A percentile compares a stretch with the other conserved stretches of the same genome.
These are phyloP conservation scores for Cornus suecica DNA, from an alignment of 148 eudicot species.

Conservation along the genomic window DNA sequence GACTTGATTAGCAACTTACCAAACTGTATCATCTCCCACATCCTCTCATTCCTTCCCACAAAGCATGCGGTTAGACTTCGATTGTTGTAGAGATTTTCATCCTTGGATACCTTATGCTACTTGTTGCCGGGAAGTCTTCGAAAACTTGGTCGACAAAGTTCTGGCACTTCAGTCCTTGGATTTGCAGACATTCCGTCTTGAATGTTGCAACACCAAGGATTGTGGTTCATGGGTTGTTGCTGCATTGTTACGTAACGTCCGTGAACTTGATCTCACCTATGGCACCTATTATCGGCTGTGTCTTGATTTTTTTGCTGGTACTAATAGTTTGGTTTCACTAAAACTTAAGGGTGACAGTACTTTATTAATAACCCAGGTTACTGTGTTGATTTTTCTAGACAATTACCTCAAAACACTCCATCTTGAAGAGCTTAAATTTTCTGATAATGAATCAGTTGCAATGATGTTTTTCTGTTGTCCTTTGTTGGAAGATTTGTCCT, in stretches of 20 bases:
- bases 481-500: slow-evolving; percentile 20
- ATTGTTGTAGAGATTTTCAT: not conserved
- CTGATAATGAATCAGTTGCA: slow-evolving; percentile 1
- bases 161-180: not conserved
- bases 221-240: slow-evolving; percentile 15
- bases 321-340: no score
- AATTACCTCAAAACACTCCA: slow-evolving; percentile 10
- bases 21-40: not conserved
- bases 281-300: no score
- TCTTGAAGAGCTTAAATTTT: not conserved
- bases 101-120: no score
- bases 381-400: not conserved
- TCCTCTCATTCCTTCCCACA: slow-evolving; percentile 16
- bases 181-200: slow-evolving; percentile 17
- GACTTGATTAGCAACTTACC: slow-evolving; percentile 15
- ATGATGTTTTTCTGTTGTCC: slow-evolving; percentile 21
- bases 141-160: slow-evolving; percentile 6
- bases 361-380: not conserved
- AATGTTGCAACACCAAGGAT: no score
- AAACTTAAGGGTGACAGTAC: not conserved
- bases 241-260: slow-evolving; percentile 6
- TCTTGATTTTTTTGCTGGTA: slow-evolving; percentile 13
- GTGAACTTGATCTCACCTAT: slow-evolving; percentile 23
- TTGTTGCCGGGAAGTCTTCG: no score
- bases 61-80: slow-evolving; percentile 21